Evolutionary conservation across 2,329 filamentous ascomycete species (phyloP), one percentile per base, ranked within the genome.

Genomic region (Davidsoniella australis): DNA sequence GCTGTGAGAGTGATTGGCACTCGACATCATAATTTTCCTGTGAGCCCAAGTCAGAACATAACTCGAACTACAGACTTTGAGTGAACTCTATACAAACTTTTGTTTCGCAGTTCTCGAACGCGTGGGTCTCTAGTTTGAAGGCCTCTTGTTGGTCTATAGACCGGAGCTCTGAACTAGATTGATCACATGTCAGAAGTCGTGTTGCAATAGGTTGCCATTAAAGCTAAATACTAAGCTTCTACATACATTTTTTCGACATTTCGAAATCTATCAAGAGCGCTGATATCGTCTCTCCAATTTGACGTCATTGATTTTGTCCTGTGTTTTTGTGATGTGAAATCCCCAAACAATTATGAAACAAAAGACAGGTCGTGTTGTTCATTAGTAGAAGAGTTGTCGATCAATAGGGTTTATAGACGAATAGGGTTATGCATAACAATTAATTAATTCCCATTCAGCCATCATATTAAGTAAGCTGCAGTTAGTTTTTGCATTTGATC

Each of bases 81-180:
- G 9, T 18, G n/a, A 17, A 12, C 29, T 33, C 18, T 2, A 39
- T 14, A 46, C 17, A 17, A 37, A 46, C 44, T 37, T 46, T 46
- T 5, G 44, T 36, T 39, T 39, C 18, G 17, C 44, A 16, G 18
- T 17, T 39, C 18, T 46, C 69, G 56, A 77, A 83, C 10, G 78
- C 76, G 9, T 72, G 68, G 42, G 73, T 74, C 62, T 94, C 87
- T 39, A 78, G 65, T 43, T 70, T 62, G 58, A 81, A 80, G 17
- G 84, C 85, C 38, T 68, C 56, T 59, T 59, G 10, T 38, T 61
- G 59, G 8, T 57, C 55, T 3, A 48, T 24, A 7, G 40, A 48
- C n/a, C 40, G 47, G 24, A 48, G 41, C 39, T 55, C 54, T 4
- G 58, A 54, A 17, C 56, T 51, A 12, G 8, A 9, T 33, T 9